Evolutionary conservation across 805 yeast species (phyloP).

Genomic region (Starmerella asiatica): DNA sequence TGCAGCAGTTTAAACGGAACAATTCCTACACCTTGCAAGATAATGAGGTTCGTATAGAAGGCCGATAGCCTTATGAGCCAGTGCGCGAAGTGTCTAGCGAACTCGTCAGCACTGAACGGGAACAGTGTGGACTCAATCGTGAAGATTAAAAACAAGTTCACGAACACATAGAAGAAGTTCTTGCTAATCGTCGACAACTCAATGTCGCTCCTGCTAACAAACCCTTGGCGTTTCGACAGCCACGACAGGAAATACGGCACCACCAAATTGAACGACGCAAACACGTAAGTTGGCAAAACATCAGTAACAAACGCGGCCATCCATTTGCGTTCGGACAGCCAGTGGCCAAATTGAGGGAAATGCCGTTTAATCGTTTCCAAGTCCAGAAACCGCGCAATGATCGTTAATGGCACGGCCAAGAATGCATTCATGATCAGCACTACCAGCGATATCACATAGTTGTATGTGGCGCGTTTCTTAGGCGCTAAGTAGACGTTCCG

Average conservation of each 20-base stretch:
- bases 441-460: constrained; percentile 48
- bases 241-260: constrained; percentile 80
- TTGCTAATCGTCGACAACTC: constrained; percentile 81
- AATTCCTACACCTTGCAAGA: constrained; percentile 72
- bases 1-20: constrained; percentile 78
- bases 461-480: constrained; percentile 51
- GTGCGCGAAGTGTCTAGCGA: constrained; percentile 75
- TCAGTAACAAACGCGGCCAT: constrained; percentile 74
- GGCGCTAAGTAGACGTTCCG: constrained; percentile 72
- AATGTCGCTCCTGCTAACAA: constrained; percentile 81
- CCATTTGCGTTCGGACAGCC: constrained; percentile 52
- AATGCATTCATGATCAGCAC: constrained; percentile 59
- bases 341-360: constrained; percentile 69
- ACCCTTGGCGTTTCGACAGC: constrained; percentile 74
- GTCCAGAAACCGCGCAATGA: constrained; percentile 69
- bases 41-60: constrained; percentile 78
- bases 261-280: constrained; percentile 66
- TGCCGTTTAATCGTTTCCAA: constrained; percentile 61
- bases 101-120: constrained; percentile 63
- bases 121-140: constrained; percentile 82
- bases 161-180: constrained; percentile 88
- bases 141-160: constrained; percentile 83
- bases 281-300: constrained; percentile 77
- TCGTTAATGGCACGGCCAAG: constrained; percentile 71
- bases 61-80: constrained; percentile 66